Percentiles rank a stretch among this genome's conserved stretches.
Conservation (phyloP, 1,284 basidiomycete species). For the Trichosporon ovoides region DNA sequence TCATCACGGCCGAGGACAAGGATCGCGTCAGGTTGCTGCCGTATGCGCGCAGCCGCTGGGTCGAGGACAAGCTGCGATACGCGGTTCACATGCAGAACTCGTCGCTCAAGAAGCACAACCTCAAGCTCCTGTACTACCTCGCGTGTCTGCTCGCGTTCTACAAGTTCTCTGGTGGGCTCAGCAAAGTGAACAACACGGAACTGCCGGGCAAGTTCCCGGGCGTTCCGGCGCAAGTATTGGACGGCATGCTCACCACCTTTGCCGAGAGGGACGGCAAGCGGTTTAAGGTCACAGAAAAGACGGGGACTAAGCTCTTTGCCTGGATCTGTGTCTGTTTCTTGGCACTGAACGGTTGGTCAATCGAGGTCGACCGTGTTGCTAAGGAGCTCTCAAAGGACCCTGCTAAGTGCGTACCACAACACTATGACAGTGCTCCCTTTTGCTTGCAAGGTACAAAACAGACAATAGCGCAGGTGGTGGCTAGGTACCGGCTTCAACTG, state of each 20-base stretch:
- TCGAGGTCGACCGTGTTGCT: constrained; percentile 63
- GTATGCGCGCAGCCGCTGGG: constrained; percentile 61
- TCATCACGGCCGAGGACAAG: constrained; percentile 58
- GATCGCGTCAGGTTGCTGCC: constrained; percentile 60
- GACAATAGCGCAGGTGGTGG: no score
- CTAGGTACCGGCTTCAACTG: no score
- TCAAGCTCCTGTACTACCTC: constrained; percentile 62
- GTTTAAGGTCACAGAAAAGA: constrained; percentile 63
- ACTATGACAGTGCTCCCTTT: no score
- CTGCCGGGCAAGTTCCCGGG: constrained; percentile 56
- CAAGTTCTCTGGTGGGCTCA: constrained; percentile 42
- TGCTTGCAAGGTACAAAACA: no score
- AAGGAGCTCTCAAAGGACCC: constrained; percentile 64
- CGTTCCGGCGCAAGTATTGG: constrained; percentile 62
- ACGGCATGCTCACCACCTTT: constrained; percentile 71
- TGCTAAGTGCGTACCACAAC: constrained; percentile 58
- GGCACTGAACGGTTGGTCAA: constrained; percentile 66
- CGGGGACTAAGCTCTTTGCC: constrained; percentile 64
- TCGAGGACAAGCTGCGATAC: constrained; percentile 48
- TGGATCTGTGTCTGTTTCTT: constrained; percentile 76
- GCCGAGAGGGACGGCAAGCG: constrained; percentile 61
- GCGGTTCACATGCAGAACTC: constrained; percentile 14
- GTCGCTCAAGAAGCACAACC: constrained; percentile 1
- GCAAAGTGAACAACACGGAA: constrained; percentile 26
- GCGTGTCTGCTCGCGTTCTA: constrained; percentile 68